phyloP scores from a whole-genome alignment of 2,329 filamentous ascomycete species.

The Plenodomus tracheiphilus region DNA sequence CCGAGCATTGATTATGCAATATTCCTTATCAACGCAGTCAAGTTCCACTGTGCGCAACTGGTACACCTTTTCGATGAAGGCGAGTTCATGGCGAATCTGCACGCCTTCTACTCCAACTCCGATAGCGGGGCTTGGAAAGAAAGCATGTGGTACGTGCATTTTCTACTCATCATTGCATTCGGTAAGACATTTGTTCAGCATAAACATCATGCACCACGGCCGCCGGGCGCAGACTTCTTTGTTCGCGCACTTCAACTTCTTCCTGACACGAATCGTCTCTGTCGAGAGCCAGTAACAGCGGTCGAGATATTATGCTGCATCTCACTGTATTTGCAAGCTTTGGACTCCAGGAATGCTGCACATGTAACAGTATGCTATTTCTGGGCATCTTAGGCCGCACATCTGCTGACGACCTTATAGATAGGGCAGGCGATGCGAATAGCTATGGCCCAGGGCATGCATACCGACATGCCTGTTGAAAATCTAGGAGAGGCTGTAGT shows the following conservation, averaged over 20 bases:
- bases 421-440: conserved; percentile 58
- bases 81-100: conserved; percentile 52
- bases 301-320: conserved; percentile 58
- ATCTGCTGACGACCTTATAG: conserved; percentile 20
- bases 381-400: background rate
- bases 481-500: conserved; percentile 48
- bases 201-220: conserved; percentile 33
- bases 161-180: conserved; percentile 58
- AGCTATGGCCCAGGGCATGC: conserved; percentile 56
- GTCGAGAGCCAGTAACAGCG: conserved; percentile 50
- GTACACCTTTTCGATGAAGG: conserved; percentile 60
- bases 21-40: conserved; percentile 60
- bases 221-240: conserved; percentile 62
- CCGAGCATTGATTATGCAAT: conserved; percentile 57
- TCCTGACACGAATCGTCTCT: conserved; percentile 50
- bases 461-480: conserved; percentile 54
- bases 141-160: conserved; percentile 58
- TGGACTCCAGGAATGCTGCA: conserved; percentile 53
- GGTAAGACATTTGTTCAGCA: conserved; percentile 57
- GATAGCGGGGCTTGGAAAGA: conserved; percentile 28
- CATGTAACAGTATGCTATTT: conserved; percentile 49
- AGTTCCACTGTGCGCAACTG: conserved; percentile 59
- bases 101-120: conserved; percentile 47
- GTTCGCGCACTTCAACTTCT: conserved; percentile 63
- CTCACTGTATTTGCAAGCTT: conserved; percentile 57